A percentile compares a stretch with the other conserved stretches of the same genome.
Evolutionary conservation across 768 basidiomycete species (phyloP).

Genomic region (Leccinum aurantiacum): DNA sequence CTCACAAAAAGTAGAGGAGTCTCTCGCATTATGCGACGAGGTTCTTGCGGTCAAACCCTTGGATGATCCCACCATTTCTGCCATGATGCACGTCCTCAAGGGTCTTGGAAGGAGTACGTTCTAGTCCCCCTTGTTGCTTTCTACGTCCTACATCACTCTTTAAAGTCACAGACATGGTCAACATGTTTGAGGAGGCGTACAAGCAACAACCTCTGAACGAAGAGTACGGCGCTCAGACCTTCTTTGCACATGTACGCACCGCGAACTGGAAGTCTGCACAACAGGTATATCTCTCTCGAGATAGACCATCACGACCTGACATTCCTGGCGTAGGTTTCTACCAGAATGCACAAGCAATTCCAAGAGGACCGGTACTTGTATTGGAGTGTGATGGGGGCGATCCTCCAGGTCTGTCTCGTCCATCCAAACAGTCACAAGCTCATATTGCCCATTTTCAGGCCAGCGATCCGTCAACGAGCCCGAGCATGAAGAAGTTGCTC

Average conservation of each 20-base stretch:
- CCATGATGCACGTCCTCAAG: conserved; percentile 82
- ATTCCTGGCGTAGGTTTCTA: conserved; percentile 55
- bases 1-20: conserved; percentile 83
- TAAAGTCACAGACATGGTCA: conserved; percentile 72
- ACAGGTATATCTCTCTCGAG: conserved; percentile 46
- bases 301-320: conserved; percentile 3
- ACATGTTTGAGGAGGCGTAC: conserved; percentile 85
- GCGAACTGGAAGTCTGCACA: conserved; percentile 86
- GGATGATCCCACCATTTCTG: conserved; percentile 70
- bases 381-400: conserved; percentile 78
- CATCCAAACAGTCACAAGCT: conserved; percentile 8
- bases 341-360: conserved; percentile 81
- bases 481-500: conserved; percentile 63
- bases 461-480: conserved; percentile 61
- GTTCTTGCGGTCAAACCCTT: conserved; percentile 71
- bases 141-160: neutral
- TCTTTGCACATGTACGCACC: conserved; percentile 80
- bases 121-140: neutral
- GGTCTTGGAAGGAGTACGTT: conserved; percentile 67
- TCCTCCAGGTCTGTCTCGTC: conserved; percentile 61
- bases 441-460: conserved; percentile 47
- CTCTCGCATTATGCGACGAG: conserved; percentile 75
- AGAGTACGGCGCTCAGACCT: conserved; percentile 79
- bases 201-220: conserved; percentile 80
- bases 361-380: conserved; percentile 79